phyloP scores from a whole-genome alignment of 78 protist genomes.

The Thecamonas trahens region DNA sequence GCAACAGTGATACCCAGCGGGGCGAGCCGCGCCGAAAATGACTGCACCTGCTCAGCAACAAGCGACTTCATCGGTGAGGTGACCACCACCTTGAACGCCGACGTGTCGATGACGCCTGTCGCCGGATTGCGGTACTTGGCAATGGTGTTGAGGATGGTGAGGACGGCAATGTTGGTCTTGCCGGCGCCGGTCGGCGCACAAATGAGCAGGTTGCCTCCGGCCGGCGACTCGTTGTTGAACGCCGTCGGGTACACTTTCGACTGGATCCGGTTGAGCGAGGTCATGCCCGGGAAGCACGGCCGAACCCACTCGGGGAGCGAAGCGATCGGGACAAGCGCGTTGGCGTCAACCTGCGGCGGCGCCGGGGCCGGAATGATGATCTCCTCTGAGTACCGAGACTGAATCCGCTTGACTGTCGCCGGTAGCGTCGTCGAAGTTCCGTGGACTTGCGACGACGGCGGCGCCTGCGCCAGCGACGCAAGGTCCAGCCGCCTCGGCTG shows the following conservation, averaged over 20 bases:
- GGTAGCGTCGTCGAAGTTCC: slow-evolving; percentile 64
- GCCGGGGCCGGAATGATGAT: slow-evolving; percentile 76
- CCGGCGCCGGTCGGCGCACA: slow-evolving; percentile 99
- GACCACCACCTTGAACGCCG: slow-evolving; percentile 82
- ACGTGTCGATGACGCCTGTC: slow-evolving; percentile 46
- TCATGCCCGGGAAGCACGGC: slow-evolving; percentile 48
- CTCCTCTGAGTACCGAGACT: slow-evolving; percentile 77
- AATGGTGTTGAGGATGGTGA: slow-evolving; percentile 85
- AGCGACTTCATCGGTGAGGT: slow-evolving; percentile 99
- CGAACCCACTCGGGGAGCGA: slow-evolving; percentile 83
- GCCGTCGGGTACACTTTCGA: slow-evolving; percentile 65
- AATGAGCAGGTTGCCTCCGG: slow-evolving; percentile 89
- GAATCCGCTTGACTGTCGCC: slow-evolving; percentile 46
- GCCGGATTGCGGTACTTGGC: slow-evolving; percentile 26
- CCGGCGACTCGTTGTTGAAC: slow-evolving; percentile 29
- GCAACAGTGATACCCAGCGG: slow-evolving; percentile 61
- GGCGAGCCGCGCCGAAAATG: slow-evolving; percentile 71
- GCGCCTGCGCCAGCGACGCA: slow-evolving; percentile 46
- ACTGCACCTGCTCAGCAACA: slow-evolving; percentile 88
- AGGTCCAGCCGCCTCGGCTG: slow-evolving; percentile 55
- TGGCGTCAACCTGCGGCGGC: slow-evolving; percentile 16
- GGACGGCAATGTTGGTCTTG: slow-evolving; percentile 98
- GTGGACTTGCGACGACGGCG: slow-evolving; percentile 86
- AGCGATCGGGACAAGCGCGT: slow-evolving; percentile 26
- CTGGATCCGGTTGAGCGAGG: slow-evolving; percentile 73